Conservation (phyloP, 768 basidiomycete species). For the Coprinopsis cinerea region DNA sequence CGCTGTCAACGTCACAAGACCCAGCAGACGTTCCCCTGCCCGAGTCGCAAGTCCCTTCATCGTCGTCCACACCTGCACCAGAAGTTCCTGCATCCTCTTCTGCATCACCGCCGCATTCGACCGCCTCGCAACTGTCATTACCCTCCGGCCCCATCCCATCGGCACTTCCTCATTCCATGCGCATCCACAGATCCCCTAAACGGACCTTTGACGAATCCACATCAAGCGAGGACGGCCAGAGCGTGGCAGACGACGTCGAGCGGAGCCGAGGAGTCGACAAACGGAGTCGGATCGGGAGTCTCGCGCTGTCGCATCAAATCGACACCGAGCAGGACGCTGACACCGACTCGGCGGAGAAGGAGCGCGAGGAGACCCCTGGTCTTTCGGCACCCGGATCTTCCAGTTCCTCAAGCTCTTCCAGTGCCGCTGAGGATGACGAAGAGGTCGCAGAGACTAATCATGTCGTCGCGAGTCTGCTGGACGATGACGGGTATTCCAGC, state of each 20-base stretch:
- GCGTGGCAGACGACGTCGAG: conserved; percentile 14
- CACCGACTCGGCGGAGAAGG: background rate
- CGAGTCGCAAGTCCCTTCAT: conserved; percentile 2
- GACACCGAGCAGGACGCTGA: background rate
- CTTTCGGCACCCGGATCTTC: conserved; percentile 16
- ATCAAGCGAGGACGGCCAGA: conserved; percentile 17
- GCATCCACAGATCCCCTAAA: conserved; percentile 20
- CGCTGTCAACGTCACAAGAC: conserved; percentile 17
- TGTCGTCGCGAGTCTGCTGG: background rate
- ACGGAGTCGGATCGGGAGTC: conserved; percentile 15
- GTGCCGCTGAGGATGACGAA: conserved; percentile 12
- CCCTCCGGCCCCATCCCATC: background rate
- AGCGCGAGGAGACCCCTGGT: conserved; percentile 13
- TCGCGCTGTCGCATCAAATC: conserved; percentile 2
- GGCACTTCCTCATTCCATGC: conserved; percentile 9
- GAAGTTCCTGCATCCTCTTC: conserved; percentile 2
- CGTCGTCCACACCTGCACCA: conserved; percentile 14
- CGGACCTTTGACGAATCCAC: conserved; percentile 31
- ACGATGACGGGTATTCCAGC: background rate
- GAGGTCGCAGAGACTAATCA: conserved; percentile 24
- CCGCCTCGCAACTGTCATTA: background rate
- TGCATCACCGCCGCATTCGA: background rate
- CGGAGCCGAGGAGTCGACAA: conserved; percentile 7
- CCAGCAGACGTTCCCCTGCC: background rate
- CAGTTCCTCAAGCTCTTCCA: background rate